Evolutionary conservation across 1,284 basidiomycete genomes (phyloP).

Genomic region (Lignosus rhinocerotis): DNA sequence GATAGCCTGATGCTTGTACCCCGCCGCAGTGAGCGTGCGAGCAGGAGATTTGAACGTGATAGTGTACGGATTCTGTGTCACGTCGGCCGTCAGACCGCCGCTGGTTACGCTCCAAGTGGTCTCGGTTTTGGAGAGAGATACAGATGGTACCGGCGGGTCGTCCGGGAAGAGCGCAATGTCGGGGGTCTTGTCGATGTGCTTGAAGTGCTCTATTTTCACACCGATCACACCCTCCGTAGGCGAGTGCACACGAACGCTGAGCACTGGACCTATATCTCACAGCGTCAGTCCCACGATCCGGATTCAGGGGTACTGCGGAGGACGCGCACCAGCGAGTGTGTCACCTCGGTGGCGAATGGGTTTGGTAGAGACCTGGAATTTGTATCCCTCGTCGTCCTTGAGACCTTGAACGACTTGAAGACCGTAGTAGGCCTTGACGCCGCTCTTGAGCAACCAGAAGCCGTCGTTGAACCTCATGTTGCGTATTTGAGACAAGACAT

Average conservation of each 20-base stretch:
- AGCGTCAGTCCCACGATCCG: constrained; percentile 11
- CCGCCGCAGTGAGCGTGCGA: constrained; percentile 53
- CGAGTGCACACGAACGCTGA: constrained; percentile 61
- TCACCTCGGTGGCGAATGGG: constrained; percentile 70
- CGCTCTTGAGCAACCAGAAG: constrained; percentile 67
- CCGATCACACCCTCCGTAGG: constrained; percentile 69
- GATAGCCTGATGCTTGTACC: constrained; percentile 61
- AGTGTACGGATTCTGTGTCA: constrained; percentile 60
- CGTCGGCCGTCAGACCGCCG: constrained; percentile 50
- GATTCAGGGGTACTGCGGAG: background rate
- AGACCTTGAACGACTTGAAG: constrained; percentile 52
- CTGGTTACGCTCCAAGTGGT: constrained; percentile 42
- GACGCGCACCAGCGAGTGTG: constrained; percentile 57
- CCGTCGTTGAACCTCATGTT: constrained; percentile 53
- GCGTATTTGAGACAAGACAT: background rate
- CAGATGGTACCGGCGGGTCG: constrained; percentile 47
- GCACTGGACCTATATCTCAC: constrained; percentile 48
- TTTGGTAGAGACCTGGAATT: constrained; percentile 63
- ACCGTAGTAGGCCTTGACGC: constrained; percentile 61
- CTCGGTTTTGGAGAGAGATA: constrained; percentile 39
- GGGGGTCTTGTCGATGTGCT: constrained; percentile 43
- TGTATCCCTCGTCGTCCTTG: constrained; percentile 47
- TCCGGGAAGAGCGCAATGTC: constrained; percentile 68
- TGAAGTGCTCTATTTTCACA: constrained; percentile 65
- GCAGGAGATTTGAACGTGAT: constrained; percentile 58